Percentiles rank a stretch among this genome's conserved stretches.
phyloP scores from a whole-genome alignment of 345 rosid genomes.

The Kandelia obovata region DNA sequence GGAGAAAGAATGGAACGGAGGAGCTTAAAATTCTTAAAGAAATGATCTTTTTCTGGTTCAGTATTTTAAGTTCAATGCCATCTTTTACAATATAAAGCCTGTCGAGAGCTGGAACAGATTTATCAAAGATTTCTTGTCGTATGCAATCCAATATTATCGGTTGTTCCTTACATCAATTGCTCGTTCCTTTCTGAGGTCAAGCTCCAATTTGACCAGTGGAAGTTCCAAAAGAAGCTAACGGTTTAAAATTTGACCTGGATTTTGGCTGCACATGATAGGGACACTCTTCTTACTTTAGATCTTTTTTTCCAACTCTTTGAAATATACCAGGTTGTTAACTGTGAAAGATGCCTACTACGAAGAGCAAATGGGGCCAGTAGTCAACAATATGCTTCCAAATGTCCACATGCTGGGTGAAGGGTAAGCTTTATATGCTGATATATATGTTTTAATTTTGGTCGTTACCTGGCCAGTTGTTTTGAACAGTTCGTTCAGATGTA shows the following conservation, averaged over 20 bases:
- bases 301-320: slow-evolving; percentile 12
- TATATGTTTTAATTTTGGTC: no score
- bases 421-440: slow-evolving; percentile 37
- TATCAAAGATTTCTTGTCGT: no score
- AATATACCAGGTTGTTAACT: slow-evolving; percentile 59
- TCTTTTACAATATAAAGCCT: background rate
- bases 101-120: background rate
- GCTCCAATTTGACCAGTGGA: background rate
- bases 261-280: background rate
- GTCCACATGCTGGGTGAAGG: slow-evolving; percentile 76
- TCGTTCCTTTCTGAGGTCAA: slow-evolving; percentile 6
- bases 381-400: slow-evolving; percentile 49
- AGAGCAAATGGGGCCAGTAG: slow-evolving; percentile 47
- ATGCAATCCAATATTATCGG: background rate
- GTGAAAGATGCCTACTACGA: slow-evolving; percentile 65
- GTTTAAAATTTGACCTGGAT: background rate
- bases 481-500: no score
- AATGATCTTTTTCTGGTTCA: background rate
- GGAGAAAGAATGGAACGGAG: no score
- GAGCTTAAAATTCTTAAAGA: background rate
- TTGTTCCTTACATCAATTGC: background rate
- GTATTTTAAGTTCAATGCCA: background rate
- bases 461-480: no score
- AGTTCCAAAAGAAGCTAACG: background rate
- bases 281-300: slow-evolving; percentile 17